phyloP scores from a whole-genome alignment of 306 rosid genomes.

The Macrotyloma uniflorum region DNA sequence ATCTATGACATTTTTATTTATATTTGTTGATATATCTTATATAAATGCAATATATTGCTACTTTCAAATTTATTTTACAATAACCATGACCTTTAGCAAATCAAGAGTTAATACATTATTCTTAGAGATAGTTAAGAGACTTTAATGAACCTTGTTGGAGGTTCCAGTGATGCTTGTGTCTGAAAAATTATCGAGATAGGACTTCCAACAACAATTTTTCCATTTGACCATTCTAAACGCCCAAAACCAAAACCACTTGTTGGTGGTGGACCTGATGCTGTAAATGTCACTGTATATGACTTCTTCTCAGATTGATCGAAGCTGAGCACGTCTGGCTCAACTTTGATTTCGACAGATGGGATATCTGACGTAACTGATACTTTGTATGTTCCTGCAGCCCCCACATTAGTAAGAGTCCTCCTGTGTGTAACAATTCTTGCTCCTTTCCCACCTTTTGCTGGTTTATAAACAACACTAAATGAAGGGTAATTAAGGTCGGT shows the following conservation, averaged over 20 bases:
- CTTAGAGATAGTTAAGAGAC: no score
- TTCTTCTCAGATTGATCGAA: conserved; percentile 68
- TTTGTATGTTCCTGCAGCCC: conserved; percentile 55
- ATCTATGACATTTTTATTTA: no score
- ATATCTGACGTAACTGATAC: conserved; percentile 39
- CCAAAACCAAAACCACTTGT: conserved; percentile 46
- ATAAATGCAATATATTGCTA: no score
- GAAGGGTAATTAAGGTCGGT: background rate
- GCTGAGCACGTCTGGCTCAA: conserved; percentile 61
- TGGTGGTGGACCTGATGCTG: conserved; percentile 16
- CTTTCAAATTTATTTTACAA: no score
- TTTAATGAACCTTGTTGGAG: background rate
- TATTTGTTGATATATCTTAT: no score
- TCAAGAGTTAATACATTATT: background rate
- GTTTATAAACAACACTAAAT: background rate
- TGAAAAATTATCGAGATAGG: conserved; percentile 40
- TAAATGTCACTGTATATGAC: conserved; percentile 56
- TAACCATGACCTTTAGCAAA: background rate
- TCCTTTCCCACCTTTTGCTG: no score
- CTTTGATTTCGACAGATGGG: conserved; percentile 45
- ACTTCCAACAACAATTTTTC: conserved; percentile 64
- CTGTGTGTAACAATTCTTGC: background rate
- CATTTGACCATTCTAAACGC: conserved; percentile 77
- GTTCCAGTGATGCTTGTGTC: background rate
- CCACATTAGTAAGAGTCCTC: background rate